These are phyloP conservation scores for Ceriops decandra DNA, from an alignment of 345 rosid species.

Conservation along the genomic window DNA sequence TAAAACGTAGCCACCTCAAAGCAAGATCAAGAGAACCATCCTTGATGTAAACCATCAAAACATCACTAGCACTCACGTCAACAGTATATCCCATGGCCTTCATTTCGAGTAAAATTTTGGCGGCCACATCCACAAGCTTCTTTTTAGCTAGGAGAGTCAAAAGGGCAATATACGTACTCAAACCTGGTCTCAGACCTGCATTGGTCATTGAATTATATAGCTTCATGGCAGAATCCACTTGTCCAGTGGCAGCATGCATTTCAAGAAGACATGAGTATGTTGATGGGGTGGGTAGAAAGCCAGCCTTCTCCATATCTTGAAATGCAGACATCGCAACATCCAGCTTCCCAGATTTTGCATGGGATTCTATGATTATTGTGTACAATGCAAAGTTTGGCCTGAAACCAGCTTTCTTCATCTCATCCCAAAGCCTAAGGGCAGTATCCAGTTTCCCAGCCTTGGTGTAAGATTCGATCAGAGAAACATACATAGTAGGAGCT, in stretches of 20 bases:
- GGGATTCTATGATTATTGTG: conserved; percentile 82
- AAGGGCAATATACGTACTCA: conserved; percentile 80
- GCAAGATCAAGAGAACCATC: conserved; percentile 91
- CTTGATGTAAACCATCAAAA: conserved; percentile 90
- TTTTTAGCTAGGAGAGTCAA: conserved; percentile 78
- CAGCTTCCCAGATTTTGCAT: conserved; percentile 96
- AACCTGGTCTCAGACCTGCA: conserved; percentile 83
- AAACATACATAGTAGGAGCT: conserved; percentile 77
- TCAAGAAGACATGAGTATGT: conserved; percentile 90
- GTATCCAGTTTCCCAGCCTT: conserved; percentile 93
- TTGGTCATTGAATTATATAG: conserved; percentile 90
- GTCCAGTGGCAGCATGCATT: conserved; percentile 90
- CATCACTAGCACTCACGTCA: conserved; percentile 93
- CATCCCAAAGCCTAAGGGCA: conserved; percentile 88
- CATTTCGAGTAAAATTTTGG: conserved; percentile 92
- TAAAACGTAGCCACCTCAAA: conserved; percentile 86
- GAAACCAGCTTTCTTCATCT: conserved; percentile 76
- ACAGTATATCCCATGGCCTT: conserved; percentile 88
- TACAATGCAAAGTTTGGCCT: conserved; percentile 89
- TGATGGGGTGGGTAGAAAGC: conserved; percentile 86
- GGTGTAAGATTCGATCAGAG: conserved; percentile 78
- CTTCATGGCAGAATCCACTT: conserved; percentile 91
- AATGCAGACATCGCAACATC: conserved; percentile 82
- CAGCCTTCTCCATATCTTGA: conserved; percentile 89
- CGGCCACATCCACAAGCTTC: conserved; percentile 93